Base-by-base conservation (phyloP, 805 yeast species). In the Teunomyces lycoperdinae region DNA sequence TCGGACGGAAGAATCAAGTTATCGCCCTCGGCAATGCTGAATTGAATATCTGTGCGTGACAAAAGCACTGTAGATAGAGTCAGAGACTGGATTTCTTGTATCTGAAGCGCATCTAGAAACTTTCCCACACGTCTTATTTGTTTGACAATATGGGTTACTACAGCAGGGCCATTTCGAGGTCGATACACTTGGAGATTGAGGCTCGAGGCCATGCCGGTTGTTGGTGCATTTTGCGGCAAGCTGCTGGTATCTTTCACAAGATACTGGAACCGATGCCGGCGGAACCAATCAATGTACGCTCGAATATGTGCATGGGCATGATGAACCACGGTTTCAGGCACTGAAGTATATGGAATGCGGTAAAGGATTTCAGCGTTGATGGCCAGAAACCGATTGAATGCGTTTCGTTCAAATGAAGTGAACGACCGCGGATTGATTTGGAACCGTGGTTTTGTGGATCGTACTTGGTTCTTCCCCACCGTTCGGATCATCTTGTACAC, bases 261-360 rank as follows among this genome's bases (percentile, higher is more conserved):
- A 14, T 50, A 50, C 16, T 50, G 39, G 43, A 30, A 50, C 5
- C 54, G 43, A 13, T 45, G 35, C 1, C 45, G 20, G 28, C 46
- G 45, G 44, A 50, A 51, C 51, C 52, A 46, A 6, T 49, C 48
- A 4, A 50, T n/a, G 30, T 44, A 50, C 5, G 40, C 10, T 10
- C 36, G 38, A 1, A 42, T 26, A 9, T 17, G 17, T 5, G 43
- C n/a, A 29, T 26, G 41, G 11, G 14, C 28, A 2, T 38, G 29
- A 16, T 38, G 29, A 6, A 20, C 41, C 29, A 26, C 41, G 16
- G 41, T 32, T 33, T 28, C 42, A 28, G 20, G 40, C 24, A 35
- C 28, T 40, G 9, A 40, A 26, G 28, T 45, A 44, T 14, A 45
- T 11, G 27, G 44, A 28, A 38, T 24, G n/a, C 27, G 28, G 41